Conservation (phyloP, 2,329 filamentous ascomycete genomes). For the Chaetomium strumarium region DNA sequence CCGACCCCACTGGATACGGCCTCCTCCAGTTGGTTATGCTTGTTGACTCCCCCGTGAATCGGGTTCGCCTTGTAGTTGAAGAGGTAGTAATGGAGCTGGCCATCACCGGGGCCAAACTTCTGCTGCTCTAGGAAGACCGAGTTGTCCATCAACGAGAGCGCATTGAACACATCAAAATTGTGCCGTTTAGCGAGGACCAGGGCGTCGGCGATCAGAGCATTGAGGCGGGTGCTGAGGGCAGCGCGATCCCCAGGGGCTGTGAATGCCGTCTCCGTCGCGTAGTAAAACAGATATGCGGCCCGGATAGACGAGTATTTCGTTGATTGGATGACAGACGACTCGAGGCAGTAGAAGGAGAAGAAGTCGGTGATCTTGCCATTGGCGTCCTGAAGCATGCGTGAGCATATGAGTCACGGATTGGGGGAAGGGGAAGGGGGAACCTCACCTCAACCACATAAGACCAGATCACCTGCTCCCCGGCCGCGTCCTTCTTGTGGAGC, state of each 20-base stretch:
- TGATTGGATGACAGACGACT: conserved; percentile 84
- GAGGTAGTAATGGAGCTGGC: conserved; percentile 91
- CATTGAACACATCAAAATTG: conserved; percentile 95
- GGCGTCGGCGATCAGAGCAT: conserved; percentile 74
- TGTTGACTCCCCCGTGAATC: conserved; percentile 80
- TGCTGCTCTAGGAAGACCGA: conserved; percentile 87
- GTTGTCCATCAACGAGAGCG: conserved; percentile 89
- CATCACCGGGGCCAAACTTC: conserved; percentile 91
- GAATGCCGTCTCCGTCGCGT: conserved; percentile 78
- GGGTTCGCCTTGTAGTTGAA: conserved; percentile 91
- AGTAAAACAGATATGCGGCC: conserved; percentile 96
- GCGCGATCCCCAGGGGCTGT: conserved; percentile 44
- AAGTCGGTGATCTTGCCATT: conserved; percentile 88
- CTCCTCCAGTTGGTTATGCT: conserved; percentile 69
- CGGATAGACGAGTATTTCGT: conserved; percentile 71
- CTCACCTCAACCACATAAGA: conserved; percentile 79
- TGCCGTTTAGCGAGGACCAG: conserved; percentile 77
- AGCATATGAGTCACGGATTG: background rate
- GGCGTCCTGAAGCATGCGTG: conserved; percentile 38
- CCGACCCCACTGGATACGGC: conserved; percentile 80
- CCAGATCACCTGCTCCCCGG: conserved; percentile 81
- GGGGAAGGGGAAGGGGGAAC: background rate
- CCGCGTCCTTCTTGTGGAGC: conserved; percentile 58
- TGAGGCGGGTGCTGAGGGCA: conserved; percentile 72
- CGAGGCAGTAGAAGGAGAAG: conserved; percentile 92